Conservation (phyloP, 768 basidiomycete species). For the Hygrocybe coccinea region DNA sequence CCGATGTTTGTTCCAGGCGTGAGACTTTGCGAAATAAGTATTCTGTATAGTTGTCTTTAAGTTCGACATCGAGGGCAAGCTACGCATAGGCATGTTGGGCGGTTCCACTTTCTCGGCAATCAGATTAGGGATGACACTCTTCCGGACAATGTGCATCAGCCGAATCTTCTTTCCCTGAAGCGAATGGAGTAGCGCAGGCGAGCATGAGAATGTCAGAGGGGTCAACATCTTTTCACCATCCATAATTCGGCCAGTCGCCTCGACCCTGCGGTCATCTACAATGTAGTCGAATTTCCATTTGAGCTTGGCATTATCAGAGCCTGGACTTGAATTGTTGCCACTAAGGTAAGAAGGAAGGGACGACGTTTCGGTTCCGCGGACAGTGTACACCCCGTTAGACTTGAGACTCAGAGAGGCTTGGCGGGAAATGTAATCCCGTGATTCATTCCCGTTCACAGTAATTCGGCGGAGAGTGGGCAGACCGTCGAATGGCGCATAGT, state of each 20-base stretch:
- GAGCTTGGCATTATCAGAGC: constrained; percentile 37
- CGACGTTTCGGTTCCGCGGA: constrained; percentile 58
- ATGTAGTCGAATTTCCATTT: constrained; percentile 79
- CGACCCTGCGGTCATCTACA: constrained; percentile 54
- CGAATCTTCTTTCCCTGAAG: constrained; percentile 61
- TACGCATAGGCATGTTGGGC: constrained; percentile 21
- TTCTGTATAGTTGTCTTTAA: neutral
- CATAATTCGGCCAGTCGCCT: constrained; percentile 42
- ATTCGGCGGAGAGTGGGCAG: constrained; percentile 68
- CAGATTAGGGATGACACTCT: constrained; percentile 62
- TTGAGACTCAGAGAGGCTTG: constrained; percentile 69
- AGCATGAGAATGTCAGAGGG: constrained; percentile 71
- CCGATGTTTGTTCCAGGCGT: constrained; percentile 25
- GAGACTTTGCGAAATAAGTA: constrained; percentile 5
- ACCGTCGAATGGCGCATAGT: constrained; percentile 62
- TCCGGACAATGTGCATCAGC: constrained; percentile 67
- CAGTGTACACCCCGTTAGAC: constrained; percentile 68
- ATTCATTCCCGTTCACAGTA: constrained; percentile 60
- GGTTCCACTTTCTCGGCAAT: constrained; percentile 56
- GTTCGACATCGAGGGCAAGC: neutral
- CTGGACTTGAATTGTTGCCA: constrained; percentile 16
- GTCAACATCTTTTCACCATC: constrained; percentile 69
- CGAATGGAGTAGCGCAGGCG: constrained; percentile 60
- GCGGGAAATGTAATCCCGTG: constrained; percentile 69
- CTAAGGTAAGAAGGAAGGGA: constrained; percentile 20